Base-by-base conservation (phyloP, 2,329 filamentous ascomycete species). In the Parastagonospora nodorum region DNA sequence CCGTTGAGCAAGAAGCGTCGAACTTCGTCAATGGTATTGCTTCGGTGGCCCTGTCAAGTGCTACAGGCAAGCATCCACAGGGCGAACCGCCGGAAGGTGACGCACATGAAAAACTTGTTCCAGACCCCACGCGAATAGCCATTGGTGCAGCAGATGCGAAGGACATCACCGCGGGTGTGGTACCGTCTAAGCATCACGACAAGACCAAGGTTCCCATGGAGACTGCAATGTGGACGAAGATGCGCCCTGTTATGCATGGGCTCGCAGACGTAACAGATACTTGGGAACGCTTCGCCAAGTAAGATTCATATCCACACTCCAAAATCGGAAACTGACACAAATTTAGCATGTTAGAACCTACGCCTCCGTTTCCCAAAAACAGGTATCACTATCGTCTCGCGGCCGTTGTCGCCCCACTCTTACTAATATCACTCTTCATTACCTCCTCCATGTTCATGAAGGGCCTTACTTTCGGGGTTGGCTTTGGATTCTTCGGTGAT, bases 171-270 rank as follows among this genome's bases (percentile, higher is more conserved):
- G 63, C 74, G 45, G 88, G 87, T 1, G 75, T 73, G 0, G 76
- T 80, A 7, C 74, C 82, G 0, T 69, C 72, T 8, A 67, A 77
- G 0, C 74, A 81, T 8, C 82, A 90, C 50, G 88, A 93, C 73
- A 90, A 90, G 72, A 89, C 89, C 5, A 92, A 90, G 69, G 82
- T 88, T 27, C 89, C 89, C 0, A 87, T 93, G 74, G 87, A 89
- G 55, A 84, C 84, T 5, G 85, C 86, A 0, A 88, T 94, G 64
- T 92, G 90, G 88, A 83, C 81, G 9, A 87, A 88, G 69, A 89
- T 90, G 72, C 79, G 88, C 35, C 87, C 88, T 0, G 74, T 87
- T 8, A 93, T 94, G 89, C 82, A 85, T 58, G 77, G 77, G 2
- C 66, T 88, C 33, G 81, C 79, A 16, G 83, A 86, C 54, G 71